phyloP scores from a whole-genome alignment of 129 eudicot species.

The Dittrichia graveolens region DNA sequence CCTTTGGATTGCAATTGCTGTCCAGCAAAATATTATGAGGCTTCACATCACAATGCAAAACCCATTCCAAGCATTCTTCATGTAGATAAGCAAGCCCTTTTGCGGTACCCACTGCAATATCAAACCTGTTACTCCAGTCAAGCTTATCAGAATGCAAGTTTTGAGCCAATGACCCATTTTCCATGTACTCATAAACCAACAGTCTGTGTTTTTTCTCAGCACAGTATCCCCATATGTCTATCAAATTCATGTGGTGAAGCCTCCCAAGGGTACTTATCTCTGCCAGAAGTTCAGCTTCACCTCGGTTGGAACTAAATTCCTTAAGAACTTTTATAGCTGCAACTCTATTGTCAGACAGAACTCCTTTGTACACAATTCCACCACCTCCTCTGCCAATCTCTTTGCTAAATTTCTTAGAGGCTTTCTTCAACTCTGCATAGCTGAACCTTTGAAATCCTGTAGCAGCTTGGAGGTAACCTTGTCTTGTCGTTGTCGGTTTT shows the following conservation, averaged over 20 bases:
- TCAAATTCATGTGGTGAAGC: constrained; percentile 54
- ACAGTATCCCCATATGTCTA: constrained; percentile 58
- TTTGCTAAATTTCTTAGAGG: constrained; percentile 36
- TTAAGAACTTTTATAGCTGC: constrained; percentile 46
- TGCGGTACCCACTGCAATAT: constrained; percentile 58
- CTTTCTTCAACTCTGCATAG: constrained; percentile 50
- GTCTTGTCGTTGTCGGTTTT: background rate
- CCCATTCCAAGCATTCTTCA: constrained; percentile 72
- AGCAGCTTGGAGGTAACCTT: constrained; percentile 39
- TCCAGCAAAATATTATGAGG: constrained; percentile 52
- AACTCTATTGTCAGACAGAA: constrained; percentile 32
- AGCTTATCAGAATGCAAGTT: constrained; percentile 28
- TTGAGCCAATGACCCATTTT: constrained; percentile 44
- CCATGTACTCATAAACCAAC: constrained; percentile 55
- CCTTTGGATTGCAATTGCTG: constrained; percentile 42
- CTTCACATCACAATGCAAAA: constrained; percentile 62
- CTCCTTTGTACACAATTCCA: constrained; percentile 50
- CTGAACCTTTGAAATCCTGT: constrained; percentile 47
- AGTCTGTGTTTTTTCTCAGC: constrained; percentile 39
- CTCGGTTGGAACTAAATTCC: constrained; percentile 25
- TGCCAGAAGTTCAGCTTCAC: constrained; percentile 47
- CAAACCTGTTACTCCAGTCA: constrained; percentile 46
- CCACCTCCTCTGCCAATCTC: constrained; percentile 58
- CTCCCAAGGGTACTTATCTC: constrained; percentile 53
- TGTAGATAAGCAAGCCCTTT: constrained; percentile 66